These are phyloP conservation scores for Phytopythium oedochilum DNA, from an alignment of 352 stramenopile species.

Conservation along the genomic window DNA sequence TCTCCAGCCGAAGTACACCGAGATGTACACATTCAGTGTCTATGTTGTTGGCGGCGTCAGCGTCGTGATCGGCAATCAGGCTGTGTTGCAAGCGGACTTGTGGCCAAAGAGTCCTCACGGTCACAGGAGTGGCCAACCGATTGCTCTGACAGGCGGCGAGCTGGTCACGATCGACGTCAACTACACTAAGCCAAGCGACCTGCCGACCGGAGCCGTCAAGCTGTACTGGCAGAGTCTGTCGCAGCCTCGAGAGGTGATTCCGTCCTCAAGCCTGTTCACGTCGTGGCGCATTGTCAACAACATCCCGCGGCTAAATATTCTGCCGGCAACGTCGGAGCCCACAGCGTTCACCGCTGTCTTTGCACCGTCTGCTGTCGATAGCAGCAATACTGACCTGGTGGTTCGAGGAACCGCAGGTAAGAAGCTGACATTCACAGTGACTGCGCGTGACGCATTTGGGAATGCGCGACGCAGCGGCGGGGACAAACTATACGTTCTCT, in stretches of 20 bases:
- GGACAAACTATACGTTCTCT: constrained; percentile 29
- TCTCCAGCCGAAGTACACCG: constrained; percentile 36
- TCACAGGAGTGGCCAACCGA: constrained; percentile 6
- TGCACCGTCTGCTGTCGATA: background rate
- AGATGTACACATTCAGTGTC: constrained; percentile 55
- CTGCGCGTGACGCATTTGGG: constrained; percentile 30
- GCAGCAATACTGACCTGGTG: background rate
- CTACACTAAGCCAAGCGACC: constrained; percentile 34
- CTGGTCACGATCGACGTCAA: constrained; percentile 43
- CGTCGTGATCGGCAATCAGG: constrained; percentile 15
- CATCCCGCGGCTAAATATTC: constrained; percentile 35
- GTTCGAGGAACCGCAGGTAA: constrained; percentile 13
- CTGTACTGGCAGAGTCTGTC: constrained; percentile 59
- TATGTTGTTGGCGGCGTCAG: constrained; percentile 22
- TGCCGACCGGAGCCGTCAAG: constrained; percentile 27
- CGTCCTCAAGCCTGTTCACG: constrained; percentile 38
- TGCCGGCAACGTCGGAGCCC: constrained; percentile 19
- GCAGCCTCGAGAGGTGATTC: constrained; percentile 34
- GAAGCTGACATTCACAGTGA: constrained; percentile 27
- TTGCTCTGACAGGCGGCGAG: constrained; percentile 23
- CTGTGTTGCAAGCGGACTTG: constrained; percentile 7
- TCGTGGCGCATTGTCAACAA: constrained; percentile 55
- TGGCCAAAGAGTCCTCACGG: constrained; percentile 16
- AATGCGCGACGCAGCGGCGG: constrained; percentile 32
- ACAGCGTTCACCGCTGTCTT: constrained; percentile 42